Percentiles rank a stretch among this genome's conserved stretches.
These are phyloP conservation scores for Amaranthus cruentus DNA, from an alignment of 148 eudicot genomes.

Conservation along the genomic window DNA sequence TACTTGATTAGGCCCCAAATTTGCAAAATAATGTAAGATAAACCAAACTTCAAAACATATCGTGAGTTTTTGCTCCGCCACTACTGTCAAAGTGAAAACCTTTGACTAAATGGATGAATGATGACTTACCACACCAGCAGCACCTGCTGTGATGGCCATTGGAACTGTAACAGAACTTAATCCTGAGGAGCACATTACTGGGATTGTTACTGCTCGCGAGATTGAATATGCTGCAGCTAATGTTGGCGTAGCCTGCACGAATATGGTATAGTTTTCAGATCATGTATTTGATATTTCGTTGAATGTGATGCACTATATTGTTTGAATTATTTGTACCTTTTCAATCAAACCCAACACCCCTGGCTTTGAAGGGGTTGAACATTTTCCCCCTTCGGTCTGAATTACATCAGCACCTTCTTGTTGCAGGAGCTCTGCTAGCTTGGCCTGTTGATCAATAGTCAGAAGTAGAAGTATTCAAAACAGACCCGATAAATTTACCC, in stretches of 20 bases:
- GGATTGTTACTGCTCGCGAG: constrained; percentile 73
- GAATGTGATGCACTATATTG: neutral
- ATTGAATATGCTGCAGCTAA: constrained; percentile 91
- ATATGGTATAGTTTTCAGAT: neutral
- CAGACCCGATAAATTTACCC: too few species aligned
- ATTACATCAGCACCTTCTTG: constrained; percentile 77
- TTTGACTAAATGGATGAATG: neutral
- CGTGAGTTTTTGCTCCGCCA: too few species aligned
- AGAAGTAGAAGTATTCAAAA: neutral
- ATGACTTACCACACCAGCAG: constrained; percentile 79
- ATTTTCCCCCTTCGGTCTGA: constrained; percentile 95
- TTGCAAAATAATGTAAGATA: too few species aligned
- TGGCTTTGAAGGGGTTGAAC: constrained; percentile 63
- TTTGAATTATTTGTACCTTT: constrained; percentile 42
- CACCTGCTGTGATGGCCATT: constrained; percentile 88
- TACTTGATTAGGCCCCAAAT: too few species aligned
- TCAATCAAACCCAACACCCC: constrained; percentile 87
- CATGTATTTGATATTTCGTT: neutral
- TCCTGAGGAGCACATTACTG: constrained; percentile 89
- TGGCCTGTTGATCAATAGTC: constrained; percentile 35
- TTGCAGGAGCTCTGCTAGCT: constrained; percentile 74
- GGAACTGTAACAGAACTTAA: constrained; percentile 84
- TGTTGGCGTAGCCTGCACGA: constrained; percentile 68
- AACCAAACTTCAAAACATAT: too few species aligned
- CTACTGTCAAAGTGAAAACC: neutral